Evolutionary conservation across 2,329 filamentous ascomycete species (phyloP).

Genomic region (Claviceps citrina): DNA sequence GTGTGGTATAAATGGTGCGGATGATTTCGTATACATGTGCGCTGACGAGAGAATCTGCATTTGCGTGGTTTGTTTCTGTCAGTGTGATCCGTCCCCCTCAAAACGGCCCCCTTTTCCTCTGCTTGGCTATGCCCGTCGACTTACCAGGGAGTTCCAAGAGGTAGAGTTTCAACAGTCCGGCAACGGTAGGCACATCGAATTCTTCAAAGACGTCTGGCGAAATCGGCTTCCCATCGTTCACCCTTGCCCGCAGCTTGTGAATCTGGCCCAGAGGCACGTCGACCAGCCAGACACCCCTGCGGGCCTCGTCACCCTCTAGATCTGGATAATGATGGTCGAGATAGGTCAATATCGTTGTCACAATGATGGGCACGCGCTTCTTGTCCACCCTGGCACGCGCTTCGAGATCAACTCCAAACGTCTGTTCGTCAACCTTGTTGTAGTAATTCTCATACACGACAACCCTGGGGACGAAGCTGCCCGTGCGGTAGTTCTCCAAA

Average conservation of each 20-base stretch:
- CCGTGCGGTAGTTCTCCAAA: constrained; percentile 91
- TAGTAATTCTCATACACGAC: constrained; percentile 98
- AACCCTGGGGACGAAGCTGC: constrained; percentile 78
- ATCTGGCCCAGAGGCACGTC: constrained; percentile 77
- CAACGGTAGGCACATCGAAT: constrained; percentile 88
- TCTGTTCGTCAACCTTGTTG: constrained; percentile 93
- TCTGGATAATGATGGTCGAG: constrained; percentile 95
- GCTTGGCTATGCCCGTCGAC: constrained; percentile 16
- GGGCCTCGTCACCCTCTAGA: constrained; percentile 86
- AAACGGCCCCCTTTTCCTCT: no score
- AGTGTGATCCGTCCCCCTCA: constrained; percentile 7
- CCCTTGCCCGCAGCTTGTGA: constrained; percentile 63
- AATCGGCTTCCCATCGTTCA: constrained; percentile 79
- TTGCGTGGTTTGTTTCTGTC: constrained; percentile 7
- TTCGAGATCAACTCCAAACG: constrained; percentile 95
- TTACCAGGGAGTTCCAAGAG: constrained; percentile 83
- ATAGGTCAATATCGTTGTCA: constrained; percentile 88
- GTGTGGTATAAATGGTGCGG: constrained; percentile 85
- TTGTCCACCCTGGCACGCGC: constrained; percentile 82
- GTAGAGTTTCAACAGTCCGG: constrained; percentile 84
- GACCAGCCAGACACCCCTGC: constrained; percentile 83
- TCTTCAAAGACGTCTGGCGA: constrained; percentile 63
- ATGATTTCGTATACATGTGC: constrained; percentile 98
- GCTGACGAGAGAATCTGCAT: constrained; percentile 87
- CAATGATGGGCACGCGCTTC: constrained; percentile 83